Evolutionary conservation across 306 rosid species (phyloP).

Genomic region (Trichosanthes truncata): DNA sequence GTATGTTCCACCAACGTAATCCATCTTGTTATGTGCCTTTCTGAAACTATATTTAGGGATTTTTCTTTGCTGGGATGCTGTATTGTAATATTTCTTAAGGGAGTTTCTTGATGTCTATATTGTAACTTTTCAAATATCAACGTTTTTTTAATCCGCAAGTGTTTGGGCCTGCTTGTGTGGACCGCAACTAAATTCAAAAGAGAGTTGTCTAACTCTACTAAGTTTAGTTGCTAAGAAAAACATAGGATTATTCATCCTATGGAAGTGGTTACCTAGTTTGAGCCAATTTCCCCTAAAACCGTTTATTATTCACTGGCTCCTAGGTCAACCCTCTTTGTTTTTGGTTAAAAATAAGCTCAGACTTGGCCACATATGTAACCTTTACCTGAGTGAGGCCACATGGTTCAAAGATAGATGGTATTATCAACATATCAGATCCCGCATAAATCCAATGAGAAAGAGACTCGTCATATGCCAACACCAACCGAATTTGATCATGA

Average conservation of each 20-base stretch:
- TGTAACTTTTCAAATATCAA: background rate
- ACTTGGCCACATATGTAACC: constrained; percentile 4
- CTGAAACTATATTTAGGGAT: background rate
- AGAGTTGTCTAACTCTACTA: background rate
- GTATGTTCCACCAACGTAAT: background rate
- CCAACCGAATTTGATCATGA: constrained; percentile 64
- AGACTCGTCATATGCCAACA: constrained; percentile 82
- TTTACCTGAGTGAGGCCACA: constrained; percentile 97
- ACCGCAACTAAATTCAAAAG: background rate
- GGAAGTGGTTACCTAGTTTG: background rate
- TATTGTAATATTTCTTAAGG: background rate
- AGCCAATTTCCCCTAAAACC: background rate
- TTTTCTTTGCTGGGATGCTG: background rate
- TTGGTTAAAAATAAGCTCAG: background rate
- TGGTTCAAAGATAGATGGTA: constrained; percentile 97
- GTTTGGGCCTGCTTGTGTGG: background rate
- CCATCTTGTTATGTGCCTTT: background rate
- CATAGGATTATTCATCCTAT: background rate
- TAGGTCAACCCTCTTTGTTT: background rate
- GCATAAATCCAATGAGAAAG: constrained; percentile 85
- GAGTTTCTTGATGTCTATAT: no score
- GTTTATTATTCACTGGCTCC: background rate
- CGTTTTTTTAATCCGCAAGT: no score
- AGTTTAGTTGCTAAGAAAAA: background rate
- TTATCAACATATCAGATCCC: constrained; percentile 87